Percentiles rank a stretch among this genome's conserved stretches.
Conservation (phyloP, 176 grass and related monocot genomes). For the Oryza longistaminata region DNA sequence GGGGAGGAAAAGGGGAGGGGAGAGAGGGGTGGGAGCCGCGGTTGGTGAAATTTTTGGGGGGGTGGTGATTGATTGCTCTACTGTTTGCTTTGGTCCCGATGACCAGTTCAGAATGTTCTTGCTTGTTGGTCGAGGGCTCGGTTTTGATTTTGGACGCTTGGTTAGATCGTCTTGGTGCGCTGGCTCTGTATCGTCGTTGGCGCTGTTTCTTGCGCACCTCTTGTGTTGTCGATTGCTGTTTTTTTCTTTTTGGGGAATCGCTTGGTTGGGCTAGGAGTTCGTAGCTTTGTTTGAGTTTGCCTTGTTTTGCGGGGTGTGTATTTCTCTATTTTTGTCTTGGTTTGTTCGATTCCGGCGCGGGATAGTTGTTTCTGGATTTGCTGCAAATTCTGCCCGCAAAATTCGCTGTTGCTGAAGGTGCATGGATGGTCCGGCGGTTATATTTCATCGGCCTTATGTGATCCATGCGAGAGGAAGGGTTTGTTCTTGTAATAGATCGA, state of each 20-base stretch:
- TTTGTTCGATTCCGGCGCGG: not conserved
- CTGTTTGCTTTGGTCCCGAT: not conserved
- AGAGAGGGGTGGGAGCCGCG: not conserved
- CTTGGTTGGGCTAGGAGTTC: not conserved
- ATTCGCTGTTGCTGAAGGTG: not conserved
- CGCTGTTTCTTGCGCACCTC: not conserved
- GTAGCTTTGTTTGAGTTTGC: not conserved
- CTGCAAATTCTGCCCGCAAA: not conserved
- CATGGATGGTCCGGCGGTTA: not conserved
- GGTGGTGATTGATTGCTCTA: not conserved
- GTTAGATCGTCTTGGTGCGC: not conserved
- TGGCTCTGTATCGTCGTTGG: not conserved
- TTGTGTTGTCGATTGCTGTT: not conserved
- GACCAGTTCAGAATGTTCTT: not conserved
- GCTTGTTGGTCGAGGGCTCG: not conserved
- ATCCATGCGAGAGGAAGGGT: not conserved
- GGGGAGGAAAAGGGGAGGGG: not conserved
- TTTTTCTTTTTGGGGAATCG: not conserved
- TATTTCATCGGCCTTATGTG: not conserved
- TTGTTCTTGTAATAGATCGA: slow-evolving; percentile 16
- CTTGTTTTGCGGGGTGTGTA: not conserved
- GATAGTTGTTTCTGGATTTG: not conserved
- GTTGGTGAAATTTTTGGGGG: too few species aligned
- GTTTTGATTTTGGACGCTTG: not conserved
- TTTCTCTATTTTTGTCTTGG: not conserved